Conservation (phyloP, 2,329 filamentous ascomycete species). For the Diaporthe velutina region DNA sequence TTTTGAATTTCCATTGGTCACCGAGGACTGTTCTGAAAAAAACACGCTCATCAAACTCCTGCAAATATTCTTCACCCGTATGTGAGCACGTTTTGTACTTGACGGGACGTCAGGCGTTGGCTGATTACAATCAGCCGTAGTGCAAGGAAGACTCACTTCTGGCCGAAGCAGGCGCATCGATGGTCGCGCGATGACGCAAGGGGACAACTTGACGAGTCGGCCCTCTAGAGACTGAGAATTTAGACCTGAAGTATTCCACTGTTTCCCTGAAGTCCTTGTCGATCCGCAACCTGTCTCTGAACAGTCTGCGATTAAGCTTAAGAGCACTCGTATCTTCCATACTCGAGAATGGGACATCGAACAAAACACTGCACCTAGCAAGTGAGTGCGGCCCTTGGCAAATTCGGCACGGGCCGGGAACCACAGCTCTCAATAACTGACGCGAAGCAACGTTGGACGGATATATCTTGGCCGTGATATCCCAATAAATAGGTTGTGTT, state of each 20-base stretch:
- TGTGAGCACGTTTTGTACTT: not conserved
- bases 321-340: not conserved
- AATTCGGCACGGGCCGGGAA: not conserved
- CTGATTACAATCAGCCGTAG: not conserved
- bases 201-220: not conserved
- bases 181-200: not conserved
- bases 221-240: not conserved
- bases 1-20: too few species aligned
- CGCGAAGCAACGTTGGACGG: not conserved
- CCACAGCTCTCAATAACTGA: not conserved
- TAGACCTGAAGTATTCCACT: not conserved
- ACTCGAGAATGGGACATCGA: not conserved
- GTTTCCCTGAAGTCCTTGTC: not conserved
- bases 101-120: not conserved
- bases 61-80: not conserved
- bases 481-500: not conserved
- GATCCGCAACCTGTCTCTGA: not conserved
- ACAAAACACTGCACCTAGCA: not conserved
- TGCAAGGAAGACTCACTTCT: slow-evolving; percentile 3
- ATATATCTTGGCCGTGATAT: not conserved
- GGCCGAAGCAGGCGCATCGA: slow-evolving; percentile 1
- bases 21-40: not conserved
- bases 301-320: not conserved
- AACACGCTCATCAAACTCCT: not conserved
- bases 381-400: not conserved